Conservation (phyloP, 1,284 basidiomycete species). For the Sanghuangporus weigelae region DNA sequence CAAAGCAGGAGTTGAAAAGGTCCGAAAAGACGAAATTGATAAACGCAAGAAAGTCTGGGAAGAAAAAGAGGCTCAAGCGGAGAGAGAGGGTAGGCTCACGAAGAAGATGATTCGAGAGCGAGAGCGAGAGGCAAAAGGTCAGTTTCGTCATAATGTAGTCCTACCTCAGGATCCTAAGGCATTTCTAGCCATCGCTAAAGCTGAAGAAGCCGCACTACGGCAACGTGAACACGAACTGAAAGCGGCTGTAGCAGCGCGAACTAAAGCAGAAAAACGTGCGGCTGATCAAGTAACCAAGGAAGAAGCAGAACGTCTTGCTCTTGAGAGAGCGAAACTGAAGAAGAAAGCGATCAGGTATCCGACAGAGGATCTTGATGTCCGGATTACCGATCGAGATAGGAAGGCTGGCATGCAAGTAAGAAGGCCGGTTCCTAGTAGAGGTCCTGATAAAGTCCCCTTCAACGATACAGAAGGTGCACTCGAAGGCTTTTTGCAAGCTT, state of each 20-base stretch:
- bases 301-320: constrained; percentile 62
- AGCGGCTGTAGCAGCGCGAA: constrained; percentile 23
- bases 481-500: constrained; percentile 82
- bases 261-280: constrained; percentile 45
- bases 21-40: constrained; percentile 84
- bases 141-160: constrained; percentile 16
- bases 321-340: constrained; percentile 67
- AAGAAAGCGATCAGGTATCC: constrained; percentile 87
- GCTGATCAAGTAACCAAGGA: constrained; percentile 56
- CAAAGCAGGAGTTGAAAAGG: constrained; percentile 69
- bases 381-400: constrained; percentile 71
- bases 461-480: constrained; percentile 67
- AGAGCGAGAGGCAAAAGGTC: constrained; percentile 69
- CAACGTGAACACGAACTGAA: constrained; percentile 66
- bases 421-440: constrained; percentile 63
- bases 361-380: constrained; percentile 79
- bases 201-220: constrained; percentile 46
- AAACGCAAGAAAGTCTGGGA: constrained; percentile 87
- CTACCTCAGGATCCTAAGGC: constrained; percentile 16
- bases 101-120: constrained; percentile 80
- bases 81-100: constrained; percentile 47
- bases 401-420: constrained; percentile 64
- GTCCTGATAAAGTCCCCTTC: constrained; percentile 59
- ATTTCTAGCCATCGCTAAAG: constrained; percentile 31
- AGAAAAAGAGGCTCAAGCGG: constrained; percentile 51